Base-by-base conservation (phyloP, 352 stramenopile genomes). In the Globisporangium heterothallicum region DNA sequence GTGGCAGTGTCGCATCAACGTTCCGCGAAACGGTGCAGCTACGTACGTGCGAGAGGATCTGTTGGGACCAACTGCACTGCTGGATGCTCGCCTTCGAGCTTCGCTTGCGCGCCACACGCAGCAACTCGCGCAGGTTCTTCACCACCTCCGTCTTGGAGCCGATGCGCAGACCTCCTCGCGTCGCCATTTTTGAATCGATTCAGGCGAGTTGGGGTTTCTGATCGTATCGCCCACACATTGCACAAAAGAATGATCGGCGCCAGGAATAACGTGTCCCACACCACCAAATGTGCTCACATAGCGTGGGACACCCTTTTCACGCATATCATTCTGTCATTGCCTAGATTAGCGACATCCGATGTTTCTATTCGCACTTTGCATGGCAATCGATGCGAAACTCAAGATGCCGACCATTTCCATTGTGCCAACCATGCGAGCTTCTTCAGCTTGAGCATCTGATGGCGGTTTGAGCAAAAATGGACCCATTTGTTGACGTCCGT, bases 61-160 rank as follows among this genome's bases (percentile, higher is more conserved):
- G 64, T 63, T 93, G 78, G 13, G 72, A 75, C 63, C 84, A 91
- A 49, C 74, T 68, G 65, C 79, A 88, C 21, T 83, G 54, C 6
- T 68, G 66, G 18, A 82, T 43, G 24, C 55, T 72, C 19, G 70
- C 59, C 35, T 78, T 58, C 14, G 74, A 69, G 25, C 78, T 82
- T 50, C 78, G 79, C 32, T 72, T 59, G 49, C 79, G 78, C 30
- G 80, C 62, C 26, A 91, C 64, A 24, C 78, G 79, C 59, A 93
- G 63, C 54, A 93, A 61, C 44, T 72, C 64, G 45, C 83, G 83
- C 56, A 93, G 59, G 55, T 73, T 87, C 66, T 86, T 90, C 43
- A 93, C 53, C 55, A 87, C 79, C 22, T 91, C 79, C 16, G 68
- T 36, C 78, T 93, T 93, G 50, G 83, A 87, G 59, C 83, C 83